phyloP scores from a whole-genome alignment of 768 basidiomycete species.

The Lactifluus echinatus region DNA sequence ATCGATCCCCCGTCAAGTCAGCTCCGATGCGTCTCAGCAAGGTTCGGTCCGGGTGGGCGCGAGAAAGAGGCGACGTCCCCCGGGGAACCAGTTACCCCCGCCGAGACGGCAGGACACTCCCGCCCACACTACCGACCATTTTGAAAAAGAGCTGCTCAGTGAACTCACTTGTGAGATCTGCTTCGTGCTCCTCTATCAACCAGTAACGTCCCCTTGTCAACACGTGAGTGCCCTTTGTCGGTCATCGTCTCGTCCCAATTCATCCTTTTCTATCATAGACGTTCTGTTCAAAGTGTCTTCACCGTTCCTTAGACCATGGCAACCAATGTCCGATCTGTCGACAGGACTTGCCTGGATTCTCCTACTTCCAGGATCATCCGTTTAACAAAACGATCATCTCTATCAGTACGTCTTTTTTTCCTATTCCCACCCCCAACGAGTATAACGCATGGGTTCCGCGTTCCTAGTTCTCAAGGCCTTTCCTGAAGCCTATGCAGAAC shows the following conservation, averaged over 20 bases:
- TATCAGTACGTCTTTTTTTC: constrained; percentile 41
- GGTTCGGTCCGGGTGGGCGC: constrained; percentile 22
- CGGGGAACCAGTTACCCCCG: constrained; percentile 24
- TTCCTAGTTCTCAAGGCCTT: constrained; percentile 58
- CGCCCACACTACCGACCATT: constrained; percentile 28
- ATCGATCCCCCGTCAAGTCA: constrained; percentile 6
- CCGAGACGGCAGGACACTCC: constrained; percentile 25
- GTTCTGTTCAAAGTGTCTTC: constrained; percentile 84
- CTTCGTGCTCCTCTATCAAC: constrained; percentile 72
- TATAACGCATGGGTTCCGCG: not conserved
- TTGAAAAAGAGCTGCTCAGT: constrained; percentile 53
- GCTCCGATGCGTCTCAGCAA: constrained; percentile 9
- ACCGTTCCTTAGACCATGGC: constrained; percentile 84
- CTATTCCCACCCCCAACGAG: not conserved
- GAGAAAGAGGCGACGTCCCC: constrained; percentile 26
- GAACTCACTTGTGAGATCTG: constrained; percentile 91
- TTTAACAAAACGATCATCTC: constrained; percentile 62
- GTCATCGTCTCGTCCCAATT: constrained; percentile 13
- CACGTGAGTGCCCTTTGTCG: constrained; percentile 49
- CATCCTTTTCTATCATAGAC: constrained; percentile 42
- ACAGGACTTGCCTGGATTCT: constrained; percentile 59
- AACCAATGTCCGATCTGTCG: constrained; percentile 81
- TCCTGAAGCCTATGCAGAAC: constrained; percentile 53
- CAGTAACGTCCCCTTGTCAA: constrained; percentile 91
- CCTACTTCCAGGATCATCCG: constrained; percentile 76